Evolutionary conservation across 805 yeast genomes (phyloP).

Genomic region (Candida maesae): DNA sequence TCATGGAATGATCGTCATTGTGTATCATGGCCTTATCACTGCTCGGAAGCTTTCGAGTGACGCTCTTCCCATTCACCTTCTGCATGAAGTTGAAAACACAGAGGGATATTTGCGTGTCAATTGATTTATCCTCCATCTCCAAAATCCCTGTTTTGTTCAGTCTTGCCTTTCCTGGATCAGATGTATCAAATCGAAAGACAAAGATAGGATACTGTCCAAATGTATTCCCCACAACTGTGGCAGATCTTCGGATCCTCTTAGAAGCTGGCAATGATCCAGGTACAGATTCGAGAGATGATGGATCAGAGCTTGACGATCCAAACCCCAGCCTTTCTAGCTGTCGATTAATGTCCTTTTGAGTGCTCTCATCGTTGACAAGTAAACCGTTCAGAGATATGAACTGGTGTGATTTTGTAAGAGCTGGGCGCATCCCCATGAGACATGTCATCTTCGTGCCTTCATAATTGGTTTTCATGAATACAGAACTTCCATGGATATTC

Average conservation of each 20-base stretch:
- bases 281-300: no score
- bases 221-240: conserved; percentile 31
- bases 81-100: not conserved
- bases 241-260: conserved; percentile 19
- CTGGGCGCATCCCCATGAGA: conserved; percentile 35
- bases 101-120: not conserved
- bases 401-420: conserved; percentile 38
- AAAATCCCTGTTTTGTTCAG: conserved; percentile 24
- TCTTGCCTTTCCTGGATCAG: conserved; percentile 29
- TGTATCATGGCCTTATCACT: not conserved
- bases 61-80: not conserved
- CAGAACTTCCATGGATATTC: not conserved
- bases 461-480: conserved; percentile 9
- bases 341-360: conserved; percentile 25
- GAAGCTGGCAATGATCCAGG: no score
- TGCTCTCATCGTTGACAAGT: conserved; percentile 7
- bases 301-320: conserved; percentile 13
- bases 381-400: conserved; percentile 43
- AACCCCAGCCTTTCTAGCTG: conserved; percentile 25
- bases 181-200: conserved; percentile 29
- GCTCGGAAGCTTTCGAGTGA: not conserved
- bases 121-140: conserved; percentile 24
- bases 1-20: no score
- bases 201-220: conserved; percentile 36
- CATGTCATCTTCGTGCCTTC: conserved; percentile 32